Base-by-base conservation (phyloP, 768 basidiomycete genomes). In the Leccinellum rugosiceps region DNA sequence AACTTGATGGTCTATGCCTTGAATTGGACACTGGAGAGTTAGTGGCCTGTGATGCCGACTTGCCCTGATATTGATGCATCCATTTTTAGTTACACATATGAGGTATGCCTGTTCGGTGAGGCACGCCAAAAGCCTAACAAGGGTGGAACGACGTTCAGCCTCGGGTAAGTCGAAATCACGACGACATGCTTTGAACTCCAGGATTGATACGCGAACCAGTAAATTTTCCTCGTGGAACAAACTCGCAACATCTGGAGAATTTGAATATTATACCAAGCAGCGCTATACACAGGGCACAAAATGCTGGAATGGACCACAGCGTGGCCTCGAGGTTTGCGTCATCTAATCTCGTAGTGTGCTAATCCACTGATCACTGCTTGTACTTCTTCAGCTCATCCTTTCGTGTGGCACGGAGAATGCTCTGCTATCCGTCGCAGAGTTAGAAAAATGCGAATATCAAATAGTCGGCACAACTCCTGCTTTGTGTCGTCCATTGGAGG, bases 281-380 rank as follows among this genome's bases (percentile, higher is more conserved):
- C 72, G 83, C 14, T 99, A 98, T 76, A 84, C 85, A 35, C 78
- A 81, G 52, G 97, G 96, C 41, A 80, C 93, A 5, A 85, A 87
- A 66, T 98, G 96, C 77, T 97, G 95, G 96, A 97, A 97, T 65
- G 96, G 97, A 1, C 97, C 97, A 4, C 82, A 90, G 61, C 84
- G 96, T 30, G 93, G 83, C 59, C 88, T 93, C 31, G 80, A 84
- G 68, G 93, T 92, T 71, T 50, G 81, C 73, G 17, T 6, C 21
- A 50, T 52, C 15, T 23, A 32, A 30, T 35, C 7, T 47, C 6
- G 53, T 30, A 11, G 15, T 45, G 34, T 19, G 15, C 49, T 45
- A 6, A 21, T n/a, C 53, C 9, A 30, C 60, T 67, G 8, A 59
- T 56, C 6, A 35, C 26, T 49, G 8, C 6, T 6, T 43, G 28